phyloP scores from a whole-genome alignment of 108 stramenopile genomes.

The Skeletonema costatum region DNA sequence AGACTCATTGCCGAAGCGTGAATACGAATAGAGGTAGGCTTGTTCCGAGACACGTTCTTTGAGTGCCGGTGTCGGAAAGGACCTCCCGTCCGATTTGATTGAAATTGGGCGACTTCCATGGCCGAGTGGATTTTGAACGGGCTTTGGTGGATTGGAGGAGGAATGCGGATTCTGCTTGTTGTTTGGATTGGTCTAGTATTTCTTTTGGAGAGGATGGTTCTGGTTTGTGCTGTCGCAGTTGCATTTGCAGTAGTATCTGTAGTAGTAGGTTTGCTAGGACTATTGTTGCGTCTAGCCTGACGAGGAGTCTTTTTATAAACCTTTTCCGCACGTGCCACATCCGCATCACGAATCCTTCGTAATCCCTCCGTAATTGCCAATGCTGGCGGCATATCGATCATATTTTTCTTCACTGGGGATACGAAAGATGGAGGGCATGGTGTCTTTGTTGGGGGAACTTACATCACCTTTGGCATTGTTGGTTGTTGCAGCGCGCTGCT shows the following conservation, averaged over 20 bases:
- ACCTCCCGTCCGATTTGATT: conserved; percentile 70
- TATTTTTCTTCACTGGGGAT: conserved; percentile 51
- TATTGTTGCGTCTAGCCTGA: background rate
- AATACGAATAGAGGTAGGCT: conserved; percentile 76
- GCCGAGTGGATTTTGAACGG: conserved; percentile 60
- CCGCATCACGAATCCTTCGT: conserved; percentile 53
- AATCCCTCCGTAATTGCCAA: conserved; percentile 73
- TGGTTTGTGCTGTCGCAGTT: background rate
- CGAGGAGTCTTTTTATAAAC: background rate
- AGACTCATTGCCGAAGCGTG: conserved; percentile 56
- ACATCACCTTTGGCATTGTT: background rate
- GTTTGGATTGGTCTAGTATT: conserved; percentile 14
- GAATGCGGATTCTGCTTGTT: conserved; percentile 45
- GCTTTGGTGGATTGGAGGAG: conserved; percentile 50
- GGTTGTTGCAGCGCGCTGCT: background rate
- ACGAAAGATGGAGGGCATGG: conserved; percentile 65
- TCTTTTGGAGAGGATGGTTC: background rate
- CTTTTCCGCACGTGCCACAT: conserved; percentile 16
- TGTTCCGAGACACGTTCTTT: conserved; percentile 76
- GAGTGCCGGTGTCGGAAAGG: conserved; percentile 32
- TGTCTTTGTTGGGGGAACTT: conserved; percentile 1
- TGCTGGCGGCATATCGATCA: conserved; percentile 69
- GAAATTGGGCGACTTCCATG: conserved; percentile 67
- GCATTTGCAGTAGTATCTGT: background rate
- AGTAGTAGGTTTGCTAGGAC: background rate